Evolutionary conservation across 2,329 filamentous ascomycete genomes (phyloP).

Genomic region (Epichloe amarillans): DNA sequence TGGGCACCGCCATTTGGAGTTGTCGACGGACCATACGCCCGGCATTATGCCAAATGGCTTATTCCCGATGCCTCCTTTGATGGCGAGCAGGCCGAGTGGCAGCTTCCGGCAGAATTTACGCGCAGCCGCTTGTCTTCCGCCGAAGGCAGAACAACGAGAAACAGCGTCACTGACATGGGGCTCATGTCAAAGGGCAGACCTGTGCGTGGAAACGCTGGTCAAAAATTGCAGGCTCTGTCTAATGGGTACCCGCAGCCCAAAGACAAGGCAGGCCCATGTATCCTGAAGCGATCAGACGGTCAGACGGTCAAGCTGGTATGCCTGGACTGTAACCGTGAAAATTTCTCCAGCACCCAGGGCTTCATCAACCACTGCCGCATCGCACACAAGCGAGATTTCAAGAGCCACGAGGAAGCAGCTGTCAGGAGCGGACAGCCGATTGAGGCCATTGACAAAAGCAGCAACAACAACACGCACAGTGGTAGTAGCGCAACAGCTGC

Average conservation of each 20-base stretch:
- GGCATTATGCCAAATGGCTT: constrained; percentile 93
- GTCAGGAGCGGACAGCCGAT: constrained; percentile 75
- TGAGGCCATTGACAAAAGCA: constrained; percentile 28
- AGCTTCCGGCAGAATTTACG: constrained; percentile 26
- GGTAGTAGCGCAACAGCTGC: constrained; percentile 1
- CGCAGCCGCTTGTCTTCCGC: constrained; percentile 31
- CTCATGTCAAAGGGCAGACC: constrained; percentile 37
- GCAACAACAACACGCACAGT: background rate
- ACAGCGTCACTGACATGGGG: constrained; percentile 39
- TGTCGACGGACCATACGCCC: constrained; percentile 79
- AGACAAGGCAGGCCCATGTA: constrained; percentile 69
- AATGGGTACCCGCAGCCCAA: constrained; percentile 61
- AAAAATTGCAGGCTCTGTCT: constrained; percentile 56
- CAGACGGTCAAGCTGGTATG: constrained; percentile 84
- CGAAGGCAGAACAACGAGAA: constrained; percentile 70
- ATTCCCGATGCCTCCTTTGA: constrained; percentile 82
- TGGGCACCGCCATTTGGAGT: constrained; percentile 86
- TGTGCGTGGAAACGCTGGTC: constrained; percentile 35
- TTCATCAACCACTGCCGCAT: constrained; percentile 99
- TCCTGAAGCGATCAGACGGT: constrained; percentile 76
- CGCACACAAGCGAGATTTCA: constrained; percentile 83
- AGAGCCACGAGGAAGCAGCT: constrained; percentile 90
- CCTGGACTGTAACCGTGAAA: constrained; percentile 72
- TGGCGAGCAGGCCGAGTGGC: constrained; percentile 39
- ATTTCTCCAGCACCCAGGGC: constrained; percentile 95